These are phyloP conservation scores for Kitagawia praeruptora DNA, from an alignment of 129 eudicot genomes.

Conservation along the genomic window DNA sequence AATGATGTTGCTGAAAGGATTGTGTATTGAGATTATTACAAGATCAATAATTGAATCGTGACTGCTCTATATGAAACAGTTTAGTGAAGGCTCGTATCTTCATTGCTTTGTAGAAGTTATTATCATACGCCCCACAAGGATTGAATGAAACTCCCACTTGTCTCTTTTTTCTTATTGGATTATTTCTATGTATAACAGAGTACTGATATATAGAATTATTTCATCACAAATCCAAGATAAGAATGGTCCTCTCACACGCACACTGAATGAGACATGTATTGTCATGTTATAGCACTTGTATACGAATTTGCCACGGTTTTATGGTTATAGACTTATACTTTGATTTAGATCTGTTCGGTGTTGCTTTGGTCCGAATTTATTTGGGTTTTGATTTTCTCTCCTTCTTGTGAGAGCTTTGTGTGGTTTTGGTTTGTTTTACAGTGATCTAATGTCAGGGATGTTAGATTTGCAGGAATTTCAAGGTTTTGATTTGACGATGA, in stretches of 20 bases:
- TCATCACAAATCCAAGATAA: neutral
- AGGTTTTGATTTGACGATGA: too few species aligned
- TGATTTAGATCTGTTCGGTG: too few species aligned
- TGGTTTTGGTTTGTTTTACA: too few species aligned
- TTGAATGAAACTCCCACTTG: conserved; percentile 3
- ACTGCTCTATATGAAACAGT: neutral
- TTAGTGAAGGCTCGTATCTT: neutral
- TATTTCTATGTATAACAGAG: neutral
- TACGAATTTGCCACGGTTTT: neutral
- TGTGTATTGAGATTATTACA: neutral
- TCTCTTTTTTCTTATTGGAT: neutral
- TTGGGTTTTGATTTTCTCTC: too few species aligned
- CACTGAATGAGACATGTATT: neutral
- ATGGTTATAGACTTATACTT: neutral
- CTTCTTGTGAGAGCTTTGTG: too few species aligned
- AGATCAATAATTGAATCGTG: neutral
- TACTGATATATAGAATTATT: neutral
- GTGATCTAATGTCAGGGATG: too few species aligned
- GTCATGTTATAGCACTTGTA: neutral
- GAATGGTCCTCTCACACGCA: neutral
- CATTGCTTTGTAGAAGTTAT: neutral
- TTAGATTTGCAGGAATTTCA: too few species aligned
- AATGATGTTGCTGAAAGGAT: neutral
- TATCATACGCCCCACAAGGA: neutral
- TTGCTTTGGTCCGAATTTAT: too few species aligned